Evolutionary conservation across 2,329 filamentous ascomycete genomes (phyloP).

Genomic region (Helotiales sp.): DNA sequence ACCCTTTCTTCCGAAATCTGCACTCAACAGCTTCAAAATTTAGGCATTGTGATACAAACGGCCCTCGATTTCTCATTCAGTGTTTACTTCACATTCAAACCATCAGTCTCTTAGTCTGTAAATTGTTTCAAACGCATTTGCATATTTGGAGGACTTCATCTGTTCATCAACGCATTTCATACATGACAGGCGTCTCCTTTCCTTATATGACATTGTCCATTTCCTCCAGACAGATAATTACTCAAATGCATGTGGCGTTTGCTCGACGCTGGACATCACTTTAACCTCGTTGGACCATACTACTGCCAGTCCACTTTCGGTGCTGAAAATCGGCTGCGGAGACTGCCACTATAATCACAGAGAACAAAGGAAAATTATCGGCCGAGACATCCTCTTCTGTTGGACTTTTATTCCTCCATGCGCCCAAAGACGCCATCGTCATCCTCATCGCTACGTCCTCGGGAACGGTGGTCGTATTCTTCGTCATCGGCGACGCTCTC

Average conservation of each 20-base stretch:
- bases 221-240: constrained; percentile 16
- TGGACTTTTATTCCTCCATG: constrained; percentile 76
- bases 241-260: constrained; percentile 36
- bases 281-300: constrained; percentile 65
- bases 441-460: constrained; percentile 77
- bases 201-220: constrained; percentile 31
- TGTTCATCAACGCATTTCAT: constrained; percentile 28
- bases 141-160: neutral
- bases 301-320: constrained; percentile 59
- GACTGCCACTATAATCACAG: constrained; percentile 49
- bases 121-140: neutral
- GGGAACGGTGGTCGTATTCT: constrained; percentile 58
- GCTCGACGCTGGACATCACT: constrained; percentile 69
- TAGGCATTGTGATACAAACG: too few species aligned
- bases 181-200: constrained; percentile 28
- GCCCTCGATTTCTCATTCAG: too few species aligned
- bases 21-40: too few species aligned
- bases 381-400: constrained; percentile 8
- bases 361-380: constrained; percentile 30
- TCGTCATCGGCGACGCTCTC: constrained; percentile 66
- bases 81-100: neutral
- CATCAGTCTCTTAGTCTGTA: neutral
- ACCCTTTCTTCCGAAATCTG: too few species aligned
- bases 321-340: constrained; percentile 66
- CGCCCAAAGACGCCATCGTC: constrained; percentile 94